Evolutionary conservation across 2,329 filamentous ascomycete genomes (phyloP), one percentile per base, ranked within the genome.

Genomic region (Coniochaeta sp.): DNA sequence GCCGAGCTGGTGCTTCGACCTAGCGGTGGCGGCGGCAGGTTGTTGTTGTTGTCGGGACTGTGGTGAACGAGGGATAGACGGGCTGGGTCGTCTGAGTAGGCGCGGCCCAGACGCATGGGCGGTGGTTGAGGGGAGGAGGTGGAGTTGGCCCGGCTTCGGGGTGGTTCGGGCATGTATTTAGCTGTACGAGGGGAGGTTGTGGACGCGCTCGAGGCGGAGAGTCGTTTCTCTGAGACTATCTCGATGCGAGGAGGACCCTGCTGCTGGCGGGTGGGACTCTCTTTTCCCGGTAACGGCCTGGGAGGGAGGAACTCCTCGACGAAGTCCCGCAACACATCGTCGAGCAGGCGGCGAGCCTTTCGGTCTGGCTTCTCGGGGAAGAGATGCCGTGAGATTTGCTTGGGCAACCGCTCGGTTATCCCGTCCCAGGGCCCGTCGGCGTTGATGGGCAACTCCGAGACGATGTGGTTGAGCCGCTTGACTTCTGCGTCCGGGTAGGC

Each of bases 401-500:
- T 90, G 0, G 90, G 91, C 51, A 95, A 85, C 2, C 87, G 76
- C 65, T 91, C 87, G 10, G 79, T 82, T 56, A 76, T 79, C 47
- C 86, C 79, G 42, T 83, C 77, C 0, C 82, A 60, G 65, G 83
- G 58, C 8, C 68, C 70, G 48, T 73, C 69, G 0, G 71, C 69
- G 27, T 75, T 68, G 59, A 95, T 86, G 1, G 89, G 86, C 67
- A 91, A 81, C 42, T 85, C 78, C 3, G 82, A 66, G 3, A 91
- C 79, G 20, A 89, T 81, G 52, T 79, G 82, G 40, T 82, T 75
- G 4, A 96, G 72, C 9, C 91, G 81, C 38, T 79, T 76, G 53
- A 83, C 85, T 65, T 95, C 90, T 46, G 81, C 76, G 35, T 90
- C 83, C 0, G 91, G 91, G 57, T 90, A 83, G 1, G 89, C 87